These are phyloP conservation scores for Coix lacrymajobi DNA, from an alignment of 176 grass and related monocot genomes.

Conservation along the genomic window DNA sequence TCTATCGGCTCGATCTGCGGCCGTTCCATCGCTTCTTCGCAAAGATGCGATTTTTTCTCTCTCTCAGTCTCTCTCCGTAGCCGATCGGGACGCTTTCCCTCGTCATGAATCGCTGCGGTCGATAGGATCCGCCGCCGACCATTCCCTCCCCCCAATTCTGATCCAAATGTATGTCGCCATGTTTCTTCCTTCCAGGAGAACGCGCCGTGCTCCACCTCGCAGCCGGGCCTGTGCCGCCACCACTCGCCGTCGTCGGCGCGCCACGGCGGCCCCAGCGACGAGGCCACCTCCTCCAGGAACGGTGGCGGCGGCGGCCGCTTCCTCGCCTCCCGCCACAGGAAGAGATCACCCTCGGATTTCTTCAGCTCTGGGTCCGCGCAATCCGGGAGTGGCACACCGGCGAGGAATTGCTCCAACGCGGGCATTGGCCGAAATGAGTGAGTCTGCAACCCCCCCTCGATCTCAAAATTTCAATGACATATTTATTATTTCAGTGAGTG, in stretches of 20 bases:
- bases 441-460: neutral
- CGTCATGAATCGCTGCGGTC: neutral
- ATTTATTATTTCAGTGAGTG: neutral
- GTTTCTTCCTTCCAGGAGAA: conserved; percentile 32
- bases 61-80: no score
- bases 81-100: neutral
- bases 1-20: neutral
- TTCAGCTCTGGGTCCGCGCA: conserved; percentile 7
- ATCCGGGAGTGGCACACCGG: neutral
- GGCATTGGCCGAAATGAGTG: conserved; percentile 27
- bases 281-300: conserved; percentile 40
- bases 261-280: conserved; percentile 23
- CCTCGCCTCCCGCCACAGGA: conserved; percentile 32
- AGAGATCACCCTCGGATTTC: conserved; percentile 44
- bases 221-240: conserved; percentile 9
- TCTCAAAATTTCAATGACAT: neutral
- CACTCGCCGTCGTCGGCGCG: neutral
- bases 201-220: conserved; percentile 28
- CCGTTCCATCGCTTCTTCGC: neutral
- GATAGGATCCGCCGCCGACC: neutral
- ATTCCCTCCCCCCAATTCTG: neutral
- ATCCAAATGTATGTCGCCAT: conserved; percentile 31
- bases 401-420: conserved; percentile 34
- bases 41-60: neutral
- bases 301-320: neutral